Base-by-base conservation (phyloP, 2,329 filamentous ascomycete species). In the Clathrospora elynae region DNA sequence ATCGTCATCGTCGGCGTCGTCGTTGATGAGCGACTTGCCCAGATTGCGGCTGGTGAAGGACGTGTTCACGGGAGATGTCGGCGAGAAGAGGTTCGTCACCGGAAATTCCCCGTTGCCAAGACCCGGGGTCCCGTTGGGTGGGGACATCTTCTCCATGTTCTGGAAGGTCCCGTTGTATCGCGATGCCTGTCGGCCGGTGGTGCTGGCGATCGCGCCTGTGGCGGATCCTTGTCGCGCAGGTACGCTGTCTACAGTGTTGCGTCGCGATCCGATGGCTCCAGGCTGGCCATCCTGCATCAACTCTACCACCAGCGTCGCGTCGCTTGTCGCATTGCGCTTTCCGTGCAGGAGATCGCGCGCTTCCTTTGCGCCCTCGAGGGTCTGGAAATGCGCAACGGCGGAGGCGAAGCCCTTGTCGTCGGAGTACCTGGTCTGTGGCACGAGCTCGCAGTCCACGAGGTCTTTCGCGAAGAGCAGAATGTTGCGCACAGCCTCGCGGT, bases 21-120 rank as follows among this genome's bases (percentile, higher is more conserved):
- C 82, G 57, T 86, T 82, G 68, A 90, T 90, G 35, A 90, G 74
- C 2, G 83, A 81, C 68, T 89, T 90, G 55, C 87, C 85, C 71
- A 71, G 40, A 30, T 71, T 71, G 35, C 78, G 76, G 46, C 85
- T 83, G n/a, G 75, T 75, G n/a, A 86, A 75, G 38, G 86, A 81
- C 61, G 84, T 86, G 28, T 82, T 84, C 40, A 89, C 84, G 1
- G 86, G 86, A 5, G 86, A 89, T 55, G 87, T 85, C 1, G 85
- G 82, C 9, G 85, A 86, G 70, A 89, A 90, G 17, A 88, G 71
- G 48, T 75, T 83, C 53, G 84, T 81, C 36, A 79, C 78, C n/a
- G 80, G 74, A 34, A 86, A 76, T 47, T 87, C 83, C 46, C 75
- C 78, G 42, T 76, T 78, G 53, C 75, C 74, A 58, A 78, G 78